phyloP scores from a whole-genome alignment of 2,329 filamentous ascomycete species.

The Aspergillus persii region DNA sequence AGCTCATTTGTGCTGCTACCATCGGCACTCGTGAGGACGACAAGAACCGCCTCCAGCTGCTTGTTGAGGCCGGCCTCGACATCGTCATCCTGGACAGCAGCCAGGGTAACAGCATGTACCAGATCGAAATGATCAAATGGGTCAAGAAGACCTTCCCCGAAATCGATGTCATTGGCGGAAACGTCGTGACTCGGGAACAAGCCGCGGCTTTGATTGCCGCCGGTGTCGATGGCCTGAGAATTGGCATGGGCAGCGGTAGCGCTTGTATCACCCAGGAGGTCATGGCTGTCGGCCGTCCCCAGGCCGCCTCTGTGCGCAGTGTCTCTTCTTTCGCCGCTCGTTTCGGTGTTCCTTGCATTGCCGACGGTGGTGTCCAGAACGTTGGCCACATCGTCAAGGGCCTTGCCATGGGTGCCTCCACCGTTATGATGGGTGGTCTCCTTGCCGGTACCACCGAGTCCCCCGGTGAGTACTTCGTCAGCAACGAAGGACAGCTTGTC shows the following conservation, averaged over 20 bases:
- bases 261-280: slow-evolving; percentile 99
- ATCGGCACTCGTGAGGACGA: slow-evolving; percentile 95
- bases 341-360: slow-evolving; percentile 97
- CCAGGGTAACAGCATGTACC: slow-evolving; percentile 98
- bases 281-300: slow-evolving; percentile 96
- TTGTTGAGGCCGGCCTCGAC: slow-evolving; percentile 92
- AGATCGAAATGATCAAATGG: slow-evolving; percentile 97
- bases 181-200: slow-evolving; percentile 97
- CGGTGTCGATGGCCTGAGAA: slow-evolving; percentile 92
- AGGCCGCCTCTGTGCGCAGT: slow-evolving; percentile 88
- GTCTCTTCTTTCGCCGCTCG: slow-evolving; percentile 85
- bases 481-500: slow-evolving; percentile 93
- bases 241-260: slow-evolving; percentile 97
- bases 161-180: slow-evolving; percentile 95
- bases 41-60: slow-evolving; percentile 77
- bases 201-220: slow-evolving; percentile 88
- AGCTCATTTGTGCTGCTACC: slow-evolving; percentile 90
- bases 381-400: slow-evolving; percentile 99
- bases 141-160: slow-evolving; percentile 82
- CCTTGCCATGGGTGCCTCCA: slow-evolving; percentile 87
- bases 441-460: slow-evolving; percentile 97
- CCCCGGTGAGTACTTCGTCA: slow-evolving; percentile 93
- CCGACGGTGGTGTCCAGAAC: slow-evolving; percentile 96
- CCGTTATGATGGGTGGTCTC: slow-evolving; percentile 99
- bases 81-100: slow-evolving; percentile 94